Base-by-base conservation (phyloP, 2,329 filamentous ascomycete genomes). In the Aspergillus versicolor region DNA sequence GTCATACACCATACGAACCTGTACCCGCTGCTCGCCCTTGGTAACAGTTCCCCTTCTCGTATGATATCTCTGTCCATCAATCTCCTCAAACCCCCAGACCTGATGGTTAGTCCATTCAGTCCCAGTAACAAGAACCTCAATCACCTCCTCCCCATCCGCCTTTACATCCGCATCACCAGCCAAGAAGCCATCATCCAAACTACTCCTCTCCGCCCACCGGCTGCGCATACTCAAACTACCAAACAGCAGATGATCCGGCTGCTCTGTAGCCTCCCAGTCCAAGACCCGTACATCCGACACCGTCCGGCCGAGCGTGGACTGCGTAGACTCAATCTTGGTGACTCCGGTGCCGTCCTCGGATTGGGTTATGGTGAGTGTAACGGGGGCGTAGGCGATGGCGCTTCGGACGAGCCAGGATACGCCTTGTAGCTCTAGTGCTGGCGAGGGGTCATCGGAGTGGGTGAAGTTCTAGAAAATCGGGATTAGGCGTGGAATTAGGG, bases 371-470 rank as follows among this genome's bases (percentile, higher is more conserved):
- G 17, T 47, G 44, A 47, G 22, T n/a, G 27, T 47, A n/a, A 32
- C 24, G 27, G n/a, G 27, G n/a, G 44, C 27, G 27, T 11, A 17
- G 6, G 85, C 88, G 21, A 88, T 84, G 63, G 96, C 96, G 38
- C 88, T 83, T 61, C 90, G 85, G 73, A 96, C 92, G 17, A 96
- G 80, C 89, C 91, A 96, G 12, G 86, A 76, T 2, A 87, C 84
- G 15, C 90, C 82, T 58, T 55, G 51, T 7, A 32, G 27, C 8
- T 27, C 12, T 4, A 46, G 22, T 3, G 17, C 30, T 47, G 30
- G 44, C 3, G n/a, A 32, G 8, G 44, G 24, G 11, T 30, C 24
- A 9, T 27, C 15, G 15, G 44, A 47, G n/a, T 32, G 27, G 8
- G 44, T 13, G 30, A n/a, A 12, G 27, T 47, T 32, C 44, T 47